phyloP scores from a whole-genome alignment of 371 early-diverging fungal genomes.

The Rhizopus sp. region DNA sequence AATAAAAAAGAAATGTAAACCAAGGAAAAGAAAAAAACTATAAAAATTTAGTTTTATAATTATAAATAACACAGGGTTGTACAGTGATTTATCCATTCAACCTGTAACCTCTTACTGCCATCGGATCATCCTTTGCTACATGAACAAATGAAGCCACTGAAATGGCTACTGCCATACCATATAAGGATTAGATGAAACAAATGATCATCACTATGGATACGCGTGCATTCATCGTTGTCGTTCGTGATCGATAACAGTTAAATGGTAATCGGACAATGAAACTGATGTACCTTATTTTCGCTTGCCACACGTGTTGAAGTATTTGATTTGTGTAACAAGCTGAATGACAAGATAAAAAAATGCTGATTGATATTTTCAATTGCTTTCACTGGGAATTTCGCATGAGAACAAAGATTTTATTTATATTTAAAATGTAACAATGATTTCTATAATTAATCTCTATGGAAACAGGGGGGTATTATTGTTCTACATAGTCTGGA shows the following conservation, averaged over 20 bases:
- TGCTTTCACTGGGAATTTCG: conserved; percentile 2
- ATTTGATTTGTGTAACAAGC: neutral
- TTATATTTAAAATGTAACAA: too few relatives aligned
- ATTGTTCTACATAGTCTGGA: conserved; percentile 39
- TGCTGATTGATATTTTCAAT: neutral
- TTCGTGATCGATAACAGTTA: too few relatives aligned
- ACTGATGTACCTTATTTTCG: neutral
- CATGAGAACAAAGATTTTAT: neutral
- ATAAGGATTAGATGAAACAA: too few relatives aligned
- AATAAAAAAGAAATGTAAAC: conserved; percentile 3
- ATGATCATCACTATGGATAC: too few relatives aligned
- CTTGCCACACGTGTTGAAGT: neutral
- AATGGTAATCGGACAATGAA: neutral
- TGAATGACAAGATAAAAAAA: neutral
- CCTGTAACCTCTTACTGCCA: neutral
- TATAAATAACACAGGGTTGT: conserved; percentile 21
- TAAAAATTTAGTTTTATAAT: conserved; percentile 6
- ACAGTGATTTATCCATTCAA: conserved; percentile 11
- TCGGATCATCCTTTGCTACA: neutral
- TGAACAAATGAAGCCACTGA: too few relatives aligned
- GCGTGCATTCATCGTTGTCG: too few relatives aligned
- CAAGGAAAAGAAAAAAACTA: conserved; percentile 5
- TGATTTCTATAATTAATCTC: too few relatives aligned
- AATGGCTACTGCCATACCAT: too few relatives aligned
- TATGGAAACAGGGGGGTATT: conserved; percentile 1